These are phyloP conservation scores for Strobilomyces echinocephalus DNA, from an alignment of 768 basidiomycete species.

Conservation along the genomic window DNA sequence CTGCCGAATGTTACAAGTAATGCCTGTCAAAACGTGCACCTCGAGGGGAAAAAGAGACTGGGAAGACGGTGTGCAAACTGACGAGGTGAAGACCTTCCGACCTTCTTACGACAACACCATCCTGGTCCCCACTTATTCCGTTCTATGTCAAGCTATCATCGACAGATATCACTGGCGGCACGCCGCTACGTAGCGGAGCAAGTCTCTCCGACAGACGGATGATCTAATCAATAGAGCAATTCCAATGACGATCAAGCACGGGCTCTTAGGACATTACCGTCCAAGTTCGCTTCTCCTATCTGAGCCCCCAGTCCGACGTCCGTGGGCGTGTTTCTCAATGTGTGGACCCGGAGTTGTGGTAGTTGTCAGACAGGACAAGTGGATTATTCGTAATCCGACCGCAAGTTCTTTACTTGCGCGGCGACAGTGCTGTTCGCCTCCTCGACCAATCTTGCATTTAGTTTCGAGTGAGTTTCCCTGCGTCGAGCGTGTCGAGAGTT, in stretches of 20 bases:
- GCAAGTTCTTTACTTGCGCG: slow-evolving; percentile 46
- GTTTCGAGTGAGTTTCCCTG: slow-evolving; percentile 59
- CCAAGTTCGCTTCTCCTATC: slow-evolving; percentile 44
- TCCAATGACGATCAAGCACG: slow-evolving; percentile 12
- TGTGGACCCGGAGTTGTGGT: slow-evolving; percentile 63
- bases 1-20: slow-evolving; percentile 57
- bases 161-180: slow-evolving; percentile 58
- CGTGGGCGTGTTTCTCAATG: slow-evolving; percentile 61
- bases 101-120: slow-evolving; percentile 73
- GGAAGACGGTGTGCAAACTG: slow-evolving; percentile 12
- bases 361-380: slow-evolving; percentile 6
- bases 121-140: slow-evolving; percentile 79
- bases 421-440: slow-evolving; percentile 55
- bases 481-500: slow-evolving; percentile 59
- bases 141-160: slow-evolving; percentile 68
- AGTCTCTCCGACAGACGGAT: slow-evolving; percentile 47
- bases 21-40: neutral
- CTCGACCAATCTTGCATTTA: slow-evolving; percentile 50
- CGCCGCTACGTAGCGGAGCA: slow-evolving; percentile 60
- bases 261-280: slow-evolving; percentile 52
- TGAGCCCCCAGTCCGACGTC: slow-evolving; percentile 58
- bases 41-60: neutral
- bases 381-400: slow-evolving; percentile 17
- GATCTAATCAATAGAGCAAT: slow-evolving; percentile 37
- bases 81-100: slow-evolving; percentile 53